Percentiles rank a stretch among this genome's conserved stretches.
Conservation (phyloP, 1,284 basidiomycete genomes). For the Termitomyces sp. region DNA sequence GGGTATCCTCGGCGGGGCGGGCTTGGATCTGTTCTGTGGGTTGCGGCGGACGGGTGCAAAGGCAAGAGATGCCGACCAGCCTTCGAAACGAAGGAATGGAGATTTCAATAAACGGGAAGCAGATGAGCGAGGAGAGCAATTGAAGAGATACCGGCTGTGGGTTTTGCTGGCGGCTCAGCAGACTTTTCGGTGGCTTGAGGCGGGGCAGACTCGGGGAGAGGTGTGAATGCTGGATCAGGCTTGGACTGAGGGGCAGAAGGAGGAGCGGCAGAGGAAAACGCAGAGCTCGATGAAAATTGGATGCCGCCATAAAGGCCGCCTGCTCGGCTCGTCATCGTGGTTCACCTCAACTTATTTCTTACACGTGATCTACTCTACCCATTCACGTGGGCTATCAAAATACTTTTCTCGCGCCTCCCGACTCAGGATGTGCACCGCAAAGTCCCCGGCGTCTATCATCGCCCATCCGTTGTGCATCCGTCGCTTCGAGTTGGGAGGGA, state of each 20-base stretch:
- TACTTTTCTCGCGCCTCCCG: conserved; percentile 57
- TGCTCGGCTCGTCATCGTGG: conserved; percentile 65
- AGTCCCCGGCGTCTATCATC: conserved; percentile 72
- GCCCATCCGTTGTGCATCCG: conserved; percentile 69
- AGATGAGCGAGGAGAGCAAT: conserved; percentile 34
- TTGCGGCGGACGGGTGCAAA: conserved; percentile 72
- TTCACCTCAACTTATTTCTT: conserved; percentile 4
- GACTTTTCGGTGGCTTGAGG: conserved; percentile 10
- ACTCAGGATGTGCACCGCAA: conserved; percentile 72
- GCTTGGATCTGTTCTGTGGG: conserved; percentile 50
- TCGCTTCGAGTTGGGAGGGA: conserved; percentile 58
- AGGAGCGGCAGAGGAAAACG: conserved; percentile 34
- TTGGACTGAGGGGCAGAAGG: conserved; percentile 12
- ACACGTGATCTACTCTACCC: conserved; percentile 14
- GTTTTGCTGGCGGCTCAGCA: conserved; percentile 37
- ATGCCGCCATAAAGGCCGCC: conserved; percentile 80
- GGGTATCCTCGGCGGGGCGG: conserved; percentile 47
- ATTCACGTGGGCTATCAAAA: conserved; percentile 33
- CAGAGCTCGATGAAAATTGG: conserved; percentile 64
- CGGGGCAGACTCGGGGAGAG: conserved; percentile 16
- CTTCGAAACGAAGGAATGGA: conserved; percentile 37
- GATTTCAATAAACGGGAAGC: conserved; percentile 43
- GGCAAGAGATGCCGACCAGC: conserved; percentile 83
- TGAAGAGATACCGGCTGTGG: conserved; percentile 74
- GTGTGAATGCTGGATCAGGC: conserved; percentile 12